Conservation (phyloP, 73 alveolate genomes). For the Loxodes magnus region DNA sequence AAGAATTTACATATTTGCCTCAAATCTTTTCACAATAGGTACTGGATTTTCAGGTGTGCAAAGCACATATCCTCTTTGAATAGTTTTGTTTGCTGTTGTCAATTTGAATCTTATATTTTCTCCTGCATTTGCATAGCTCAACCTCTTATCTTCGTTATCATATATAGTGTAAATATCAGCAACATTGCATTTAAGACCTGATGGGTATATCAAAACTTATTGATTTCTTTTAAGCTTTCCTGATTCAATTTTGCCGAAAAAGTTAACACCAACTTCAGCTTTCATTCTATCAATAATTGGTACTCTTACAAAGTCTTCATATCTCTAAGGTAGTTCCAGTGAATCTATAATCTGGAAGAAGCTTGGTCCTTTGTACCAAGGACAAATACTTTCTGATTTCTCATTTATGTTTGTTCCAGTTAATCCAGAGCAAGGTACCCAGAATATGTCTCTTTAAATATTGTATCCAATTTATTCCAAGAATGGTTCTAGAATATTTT, state of each 20-base stretch:
- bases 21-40: constrained; percentile 22
- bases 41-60: constrained; percentile 28
- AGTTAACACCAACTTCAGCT: constrained; percentile 14
- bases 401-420: constrained; percentile 86
- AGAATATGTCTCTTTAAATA: constrained; percentile 59
- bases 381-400: constrained; percentile 47
- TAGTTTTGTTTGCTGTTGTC: constrained; percentile 23
- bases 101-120: constrained; percentile 30
- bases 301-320: constrained; percentile 91
- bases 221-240: constrained; percentile 28
- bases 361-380: constrained; percentile 96
- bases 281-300: constrained; percentile 38
- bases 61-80: constrained; percentile 31
- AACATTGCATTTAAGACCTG: constrained; percentile 15
- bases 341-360: constrained; percentile 84
- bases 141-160: constrained; percentile 22
- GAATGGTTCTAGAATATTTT: constrained; percentile 54
- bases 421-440: constrained; percentile 94
- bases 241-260: constrained; percentile 41
- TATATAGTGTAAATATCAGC: constrained; percentile 19
- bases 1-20: constrained; percentile 24
- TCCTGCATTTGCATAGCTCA: constrained; percentile 43
- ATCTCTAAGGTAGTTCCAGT: constrained; percentile 78
- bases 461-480: constrained; percentile 70
- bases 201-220: constrained; percentile 27